Conservation (phyloP, 352 stramenopile genomes). For the Phytophthora pinifolia region DNA sequence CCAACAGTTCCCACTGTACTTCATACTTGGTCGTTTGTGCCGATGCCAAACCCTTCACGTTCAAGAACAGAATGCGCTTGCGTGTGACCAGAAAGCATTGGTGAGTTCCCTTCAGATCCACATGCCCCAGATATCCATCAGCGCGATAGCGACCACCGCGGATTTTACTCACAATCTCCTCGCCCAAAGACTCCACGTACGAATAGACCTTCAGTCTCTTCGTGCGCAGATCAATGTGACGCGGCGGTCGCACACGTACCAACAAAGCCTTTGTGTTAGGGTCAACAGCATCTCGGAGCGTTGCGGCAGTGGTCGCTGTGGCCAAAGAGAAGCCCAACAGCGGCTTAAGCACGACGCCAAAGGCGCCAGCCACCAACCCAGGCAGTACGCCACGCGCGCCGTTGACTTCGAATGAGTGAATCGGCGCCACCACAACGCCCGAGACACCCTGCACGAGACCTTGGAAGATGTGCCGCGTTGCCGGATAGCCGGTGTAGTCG, state of each 20-base stretch:
- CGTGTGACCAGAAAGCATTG: constrained; percentile 85
- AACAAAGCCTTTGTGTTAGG: constrained; percentile 81
- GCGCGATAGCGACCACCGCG: constrained; percentile 70
- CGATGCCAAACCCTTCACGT: constrained; percentile 51
- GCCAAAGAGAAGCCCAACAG: constrained; percentile 76
- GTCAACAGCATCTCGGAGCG: constrained; percentile 76
- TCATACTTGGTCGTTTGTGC: constrained; percentile 66
- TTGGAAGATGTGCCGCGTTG: constrained; percentile 87
- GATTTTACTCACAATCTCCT: constrained; percentile 85
- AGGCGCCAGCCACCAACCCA: constrained; percentile 72
- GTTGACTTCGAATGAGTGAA: constrained; percentile 81
- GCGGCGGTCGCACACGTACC: constrained; percentile 72
- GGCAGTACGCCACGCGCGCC: constrained; percentile 75
- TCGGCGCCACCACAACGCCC: constrained; percentile 80
- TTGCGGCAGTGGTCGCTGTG: constrained; percentile 68
- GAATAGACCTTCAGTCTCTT: constrained; percentile 83
- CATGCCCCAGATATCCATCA: constrained; percentile 83
- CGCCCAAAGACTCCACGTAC: constrained; percentile 85
- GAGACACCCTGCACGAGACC: constrained; percentile 85
- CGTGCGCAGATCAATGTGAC: constrained; percentile 82
- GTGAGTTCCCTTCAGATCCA: constrained; percentile 66
- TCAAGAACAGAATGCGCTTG: constrained; percentile 78
- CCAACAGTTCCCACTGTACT: constrained; percentile 76
- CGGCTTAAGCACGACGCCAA: constrained; percentile 83
- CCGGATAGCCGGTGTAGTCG: constrained; percentile 86